These are phyloP conservation scores for Pyrus betulifolia DNA, from an alignment of 306 rosid species.

Conservation along the genomic window DNA sequence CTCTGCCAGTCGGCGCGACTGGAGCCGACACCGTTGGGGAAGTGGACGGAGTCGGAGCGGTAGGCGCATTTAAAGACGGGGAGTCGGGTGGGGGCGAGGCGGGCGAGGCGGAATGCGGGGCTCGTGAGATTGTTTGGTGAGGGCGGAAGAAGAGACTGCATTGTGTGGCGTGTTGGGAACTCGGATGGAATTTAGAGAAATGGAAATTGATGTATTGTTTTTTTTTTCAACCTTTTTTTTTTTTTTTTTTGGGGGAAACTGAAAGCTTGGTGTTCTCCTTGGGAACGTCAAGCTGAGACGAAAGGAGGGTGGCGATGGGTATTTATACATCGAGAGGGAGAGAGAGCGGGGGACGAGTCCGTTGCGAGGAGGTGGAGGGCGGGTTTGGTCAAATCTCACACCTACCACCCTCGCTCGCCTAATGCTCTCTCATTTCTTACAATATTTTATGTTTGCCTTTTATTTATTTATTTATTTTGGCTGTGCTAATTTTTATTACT, in stretches of 20 bases:
- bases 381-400: constrained; percentile 62
- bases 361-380: constrained; percentile 20
- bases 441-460: not conserved
- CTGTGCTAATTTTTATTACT: not conserved
- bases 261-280: constrained; percentile 61
- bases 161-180: not conserved
- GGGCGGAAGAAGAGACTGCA: constrained; percentile 55
- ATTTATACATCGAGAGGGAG: constrained; percentile 27
- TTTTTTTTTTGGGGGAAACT: not conserved
- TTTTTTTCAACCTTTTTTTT: too few relatives aligned
- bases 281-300: constrained; percentile 70
- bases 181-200: not conserved
- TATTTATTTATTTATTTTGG: not conserved
- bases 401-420: constrained; percentile 49
- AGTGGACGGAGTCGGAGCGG: constrained; percentile 36
- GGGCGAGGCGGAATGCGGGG: not conserved
- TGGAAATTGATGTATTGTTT: not conserved
- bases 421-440: not conserved
- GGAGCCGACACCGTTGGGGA: constrained; percentile 34
- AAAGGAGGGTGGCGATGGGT: constrained; percentile 4
- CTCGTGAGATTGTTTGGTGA: constrained; percentile 30
- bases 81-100: constrained; percentile 21
- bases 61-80: constrained; percentile 36
- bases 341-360: not conserved
- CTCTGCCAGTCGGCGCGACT: constrained; percentile 84